Evolutionary conservation across 192 early-diverging fungal genomes (phyloP), one percentile per base, ranked within the genome.

Genomic region (Helicostylum pulchrum): DNA sequence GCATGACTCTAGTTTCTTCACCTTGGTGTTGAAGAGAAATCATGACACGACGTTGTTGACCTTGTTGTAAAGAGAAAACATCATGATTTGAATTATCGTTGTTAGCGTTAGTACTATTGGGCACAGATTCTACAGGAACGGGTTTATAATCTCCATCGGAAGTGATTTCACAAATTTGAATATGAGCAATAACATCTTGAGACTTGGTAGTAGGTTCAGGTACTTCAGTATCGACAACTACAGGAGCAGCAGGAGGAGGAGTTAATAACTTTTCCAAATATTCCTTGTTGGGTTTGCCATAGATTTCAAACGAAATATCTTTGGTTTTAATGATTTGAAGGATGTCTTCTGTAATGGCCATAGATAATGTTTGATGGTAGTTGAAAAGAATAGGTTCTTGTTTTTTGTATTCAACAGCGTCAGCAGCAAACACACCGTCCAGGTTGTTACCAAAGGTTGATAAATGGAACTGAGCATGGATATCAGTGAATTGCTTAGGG

Each of bases 401-500:
- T 70, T 79, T 23, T 59, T 45, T 19, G 39, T 26, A 59, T 42
- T 73, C 67, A 4, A 70, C 68, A 30, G 80, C 75, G n/a, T 90
- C 82, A 0, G 88, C 87, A 0, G 83, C 73, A 75, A 72, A 91
- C 1, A 88, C 59, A 10, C 75, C 72, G 39, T 84, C 83, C 7
- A 51, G 66, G 15, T 65, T 68, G 19, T 60, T 78, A 14, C 81
- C 84, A 69, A 89, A 88, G 2, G 79, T 79, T 0, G 80, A 84
- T 5, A 85, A 63, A 53, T 80, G 77, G 72, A 90, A 92, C 58
- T 92, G 90, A 17, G 77, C 78, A 62, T 92, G 90, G 19, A 92
- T 77, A 55, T 88, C 81, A n/a, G 77, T 80, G 68, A 76, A 90
- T 58, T 83, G 70, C 26, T 73, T 56, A 62, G 87, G 86, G 34